A percentile compares a stretch with the other conserved stretches of the same genome.
These are phyloP conservation scores for Tolypocladium paradoxum DNA, from an alignment of 2,329 filamentous ascomycete species.

Conservation along the genomic window DNA sequence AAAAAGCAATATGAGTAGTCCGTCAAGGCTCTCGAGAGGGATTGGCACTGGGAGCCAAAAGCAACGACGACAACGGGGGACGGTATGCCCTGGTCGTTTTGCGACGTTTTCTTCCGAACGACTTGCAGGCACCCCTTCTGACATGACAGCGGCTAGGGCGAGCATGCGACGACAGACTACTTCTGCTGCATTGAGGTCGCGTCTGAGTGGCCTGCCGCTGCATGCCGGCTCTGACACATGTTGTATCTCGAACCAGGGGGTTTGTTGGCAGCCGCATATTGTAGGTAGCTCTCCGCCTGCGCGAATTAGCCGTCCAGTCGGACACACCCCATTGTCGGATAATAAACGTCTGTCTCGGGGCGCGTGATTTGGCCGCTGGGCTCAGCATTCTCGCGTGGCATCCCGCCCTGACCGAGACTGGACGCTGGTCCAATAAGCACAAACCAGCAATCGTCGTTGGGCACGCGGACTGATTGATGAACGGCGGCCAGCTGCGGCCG, in stretches of 20 bases:
- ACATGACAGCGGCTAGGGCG: not conserved
- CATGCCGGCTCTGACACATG: not conserved
- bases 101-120: not conserved
- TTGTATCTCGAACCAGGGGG: not conserved
- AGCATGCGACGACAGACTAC: not conserved
- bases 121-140: not conserved
- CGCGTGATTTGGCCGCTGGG: not conserved
- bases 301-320: not conserved
- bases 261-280: not conserved
- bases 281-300: not conserved
- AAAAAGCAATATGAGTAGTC: not conserved
- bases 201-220: not conserved
- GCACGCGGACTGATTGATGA: not conserved
- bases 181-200: not conserved
- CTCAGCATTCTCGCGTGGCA: not conserved
- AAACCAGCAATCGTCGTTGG: not conserved
- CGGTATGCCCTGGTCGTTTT: not conserved
- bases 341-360: not conserved
- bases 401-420: not conserved
- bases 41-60: not conserved
- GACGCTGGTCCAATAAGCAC: not conserved
- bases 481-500: not conserved
- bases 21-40: not conserved
- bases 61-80: not conserved
- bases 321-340: too few species aligned